Conservation (phyloP, 192 early-diverging fungal species). For the Entomortierella chlamydospora region DNA sequence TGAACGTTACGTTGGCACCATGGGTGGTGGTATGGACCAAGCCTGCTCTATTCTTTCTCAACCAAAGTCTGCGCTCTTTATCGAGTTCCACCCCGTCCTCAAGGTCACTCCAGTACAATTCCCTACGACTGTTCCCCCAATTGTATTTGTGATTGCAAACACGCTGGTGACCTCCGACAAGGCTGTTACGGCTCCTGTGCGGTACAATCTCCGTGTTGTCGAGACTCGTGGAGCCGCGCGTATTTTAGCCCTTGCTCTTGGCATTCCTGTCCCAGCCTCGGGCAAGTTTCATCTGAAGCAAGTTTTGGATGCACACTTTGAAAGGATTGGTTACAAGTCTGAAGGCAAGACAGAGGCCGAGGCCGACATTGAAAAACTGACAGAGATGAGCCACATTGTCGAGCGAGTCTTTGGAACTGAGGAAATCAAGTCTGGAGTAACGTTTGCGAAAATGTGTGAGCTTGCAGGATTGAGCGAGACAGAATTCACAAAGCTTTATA, state of each 20-base stretch:
- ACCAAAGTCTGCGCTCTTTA: conserved; percentile 75
- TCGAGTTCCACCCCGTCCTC: conserved; percentile 86
- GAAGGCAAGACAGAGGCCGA: conserved; percentile 56
- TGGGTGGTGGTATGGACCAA: conserved; percentile 90
- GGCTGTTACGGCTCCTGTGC: conserved; percentile 83
- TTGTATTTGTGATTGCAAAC: conserved; percentile 92
- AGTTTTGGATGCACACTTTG: conserved; percentile 62
- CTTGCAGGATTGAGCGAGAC: conserved; percentile 50
- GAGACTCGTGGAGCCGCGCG: conserved; percentile 87
- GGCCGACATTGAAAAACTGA: conserved; percentile 53
- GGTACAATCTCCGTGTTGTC: conserved; percentile 95
- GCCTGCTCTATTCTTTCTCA: conserved; percentile 85
- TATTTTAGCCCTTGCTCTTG: conserved; percentile 66
- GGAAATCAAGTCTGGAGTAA: conserved; percentile 34
- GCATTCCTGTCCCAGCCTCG: conserved; percentile 41
- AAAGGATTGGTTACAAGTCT: conserved; percentile 23
- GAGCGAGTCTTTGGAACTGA: conserved; percentile 45
- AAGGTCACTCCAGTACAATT: conserved; percentile 70
- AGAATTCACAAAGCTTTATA: conserved; percentile 61
- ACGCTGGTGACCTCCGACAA: conserved; percentile 90
- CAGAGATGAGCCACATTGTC: conserved; percentile 54
- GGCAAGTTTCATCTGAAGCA: conserved; percentile 52
- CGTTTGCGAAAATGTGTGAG: conserved; percentile 42
- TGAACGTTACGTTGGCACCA: conserved; percentile 86
- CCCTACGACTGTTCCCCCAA: conserved; percentile 61